phyloP scores from a whole-genome alignment of 352 stramenopile genomes.

The Pythium phragmitis region DNA sequence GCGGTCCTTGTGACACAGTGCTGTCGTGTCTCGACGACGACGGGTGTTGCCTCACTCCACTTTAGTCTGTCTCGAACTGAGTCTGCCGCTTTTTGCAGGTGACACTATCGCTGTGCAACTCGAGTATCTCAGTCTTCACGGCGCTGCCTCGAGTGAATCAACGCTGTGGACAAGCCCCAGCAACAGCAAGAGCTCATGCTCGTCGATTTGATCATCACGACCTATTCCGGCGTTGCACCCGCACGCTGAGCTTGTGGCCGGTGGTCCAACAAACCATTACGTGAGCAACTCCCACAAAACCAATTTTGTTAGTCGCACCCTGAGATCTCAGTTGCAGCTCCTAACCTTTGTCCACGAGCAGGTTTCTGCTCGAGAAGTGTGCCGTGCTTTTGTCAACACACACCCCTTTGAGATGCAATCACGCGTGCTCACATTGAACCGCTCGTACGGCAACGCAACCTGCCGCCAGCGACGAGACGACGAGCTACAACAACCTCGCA shows the following conservation, averaged over 20 bases:
- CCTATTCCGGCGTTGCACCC: slow-evolving; percentile 39
- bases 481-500: slow-evolving; percentile 11
- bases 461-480: slow-evolving; percentile 39
- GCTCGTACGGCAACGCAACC: slow-evolving; percentile 23
- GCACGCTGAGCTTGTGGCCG: slow-evolving; percentile 37
- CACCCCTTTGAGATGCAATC: slow-evolving; percentile 40
- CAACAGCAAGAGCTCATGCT: slow-evolving; percentile 13
- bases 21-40: slow-evolving; percentile 36
- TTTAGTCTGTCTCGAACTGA: slow-evolving; percentile 52
- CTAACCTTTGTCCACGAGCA: slow-evolving; percentile 22
- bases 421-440: slow-evolving; percentile 33
- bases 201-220: slow-evolving; percentile 32
- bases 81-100: slow-evolving; percentile 39
- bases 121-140: slow-evolving; percentile 26
- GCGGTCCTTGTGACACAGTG: slow-evolving; percentile 41
- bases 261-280: slow-evolving; percentile 38
- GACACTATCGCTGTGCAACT: slow-evolving; percentile 30
- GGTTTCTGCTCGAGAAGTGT: slow-evolving; percentile 37
- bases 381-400: slow-evolving; percentile 39
- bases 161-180: too few relatives aligned
- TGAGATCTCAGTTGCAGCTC: slow-evolving; percentile 13
- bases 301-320: not conserved
- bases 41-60: slow-evolving; percentile 16
- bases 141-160: slow-evolving; percentile 27
- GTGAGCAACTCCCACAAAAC: slow-evolving; percentile 13